Evolutionary conservation across 192 early-diverging fungal species (phyloP).

Genomic region (Thoreauomyces humboldtii): DNA sequence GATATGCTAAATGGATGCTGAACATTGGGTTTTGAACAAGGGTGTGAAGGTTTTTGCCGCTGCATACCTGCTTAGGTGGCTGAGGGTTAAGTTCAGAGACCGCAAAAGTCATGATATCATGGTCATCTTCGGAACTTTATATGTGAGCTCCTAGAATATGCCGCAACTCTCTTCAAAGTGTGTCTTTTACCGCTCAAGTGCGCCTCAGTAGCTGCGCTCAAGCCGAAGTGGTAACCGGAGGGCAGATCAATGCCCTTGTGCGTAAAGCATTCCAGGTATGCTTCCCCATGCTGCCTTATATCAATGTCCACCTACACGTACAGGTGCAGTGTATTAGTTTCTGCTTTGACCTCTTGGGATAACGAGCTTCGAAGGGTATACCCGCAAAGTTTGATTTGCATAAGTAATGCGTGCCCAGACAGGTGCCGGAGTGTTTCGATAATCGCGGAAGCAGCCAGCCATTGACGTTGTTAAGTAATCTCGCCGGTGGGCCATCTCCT

Average conservation of each 20-base stretch:
- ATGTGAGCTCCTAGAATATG: no score
- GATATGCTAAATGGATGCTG: neutral
- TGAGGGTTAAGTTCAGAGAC: slow-evolving; percentile 67
- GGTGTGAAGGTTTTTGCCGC: no score
- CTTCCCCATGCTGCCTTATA: slow-evolving; percentile 46
- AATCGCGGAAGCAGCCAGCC: slow-evolving; percentile 60
- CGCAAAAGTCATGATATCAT: slow-evolving; percentile 69
- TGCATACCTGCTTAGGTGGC: slow-evolving; percentile 33
- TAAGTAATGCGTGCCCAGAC: slow-evolving; percentile 62
- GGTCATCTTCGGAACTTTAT: no score
- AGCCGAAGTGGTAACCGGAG: slow-evolving; percentile 71
- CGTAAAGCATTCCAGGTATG: slow-evolving; percentile 59
- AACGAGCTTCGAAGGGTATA: slow-evolving; percentile 5
- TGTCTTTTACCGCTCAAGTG: slow-evolving; percentile 22
- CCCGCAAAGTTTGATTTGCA: slow-evolving; percentile 48
- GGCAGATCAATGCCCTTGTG: slow-evolving; percentile 53
- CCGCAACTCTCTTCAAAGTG: no score
- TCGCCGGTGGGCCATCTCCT: slow-evolving; percentile 44
- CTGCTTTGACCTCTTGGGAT: neutral
- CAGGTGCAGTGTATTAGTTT: neutral
- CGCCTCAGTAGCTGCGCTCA: slow-evolving; percentile 42
- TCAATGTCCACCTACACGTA: slow-evolving; percentile 46
- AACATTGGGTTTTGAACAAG: no score
- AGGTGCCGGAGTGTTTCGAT: slow-evolving; percentile 59
- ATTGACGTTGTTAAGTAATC: slow-evolving; percentile 32